Conservation (phyloP, 352 stramenopile genomes). For the Pythium dissotocum region DNA sequence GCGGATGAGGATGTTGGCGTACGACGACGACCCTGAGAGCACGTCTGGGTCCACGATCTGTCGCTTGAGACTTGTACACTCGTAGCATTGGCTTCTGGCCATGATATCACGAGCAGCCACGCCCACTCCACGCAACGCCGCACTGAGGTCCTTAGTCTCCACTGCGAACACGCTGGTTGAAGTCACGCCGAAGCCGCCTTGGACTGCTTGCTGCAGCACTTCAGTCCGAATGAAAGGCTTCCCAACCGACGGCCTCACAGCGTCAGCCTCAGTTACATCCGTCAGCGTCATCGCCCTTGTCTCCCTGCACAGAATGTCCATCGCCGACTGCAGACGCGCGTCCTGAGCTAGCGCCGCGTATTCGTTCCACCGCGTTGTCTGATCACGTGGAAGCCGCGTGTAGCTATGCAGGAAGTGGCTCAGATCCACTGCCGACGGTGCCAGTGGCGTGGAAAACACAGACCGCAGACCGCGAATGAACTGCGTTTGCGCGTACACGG, state of each 20-base stretch:
- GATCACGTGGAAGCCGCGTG: not conserved
- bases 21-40: not conserved
- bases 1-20: conserved; percentile 9
- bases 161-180: conserved; percentile 35
- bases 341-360: conserved; percentile 2
- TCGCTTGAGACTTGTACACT: conserved; percentile 18
- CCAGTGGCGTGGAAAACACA: conserved; percentile 1
- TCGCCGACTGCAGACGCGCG: not conserved
- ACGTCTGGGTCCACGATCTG: conserved; percentile 11
- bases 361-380: conserved; percentile 10
- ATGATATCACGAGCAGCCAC: conserved; percentile 26
- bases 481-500: conserved; percentile 14
- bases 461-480: conserved; percentile 1
- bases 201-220: not conserved
- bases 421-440: not conserved
- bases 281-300: conserved; percentile 2
- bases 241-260: too few relatives aligned
- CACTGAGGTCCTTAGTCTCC: conserved; percentile 31
- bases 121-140: conserved; percentile 18
- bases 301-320: conserved; percentile 4
- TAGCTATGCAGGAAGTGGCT: not conserved
- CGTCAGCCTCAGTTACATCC: too few relatives aligned
- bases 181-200: conserved; percentile 26
- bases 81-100: conserved; percentile 29
- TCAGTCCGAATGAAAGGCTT: not conserved